phyloP scores from a whole-genome alignment of 768 basidiomycete species.

The Suillus spraguei region DNA sequence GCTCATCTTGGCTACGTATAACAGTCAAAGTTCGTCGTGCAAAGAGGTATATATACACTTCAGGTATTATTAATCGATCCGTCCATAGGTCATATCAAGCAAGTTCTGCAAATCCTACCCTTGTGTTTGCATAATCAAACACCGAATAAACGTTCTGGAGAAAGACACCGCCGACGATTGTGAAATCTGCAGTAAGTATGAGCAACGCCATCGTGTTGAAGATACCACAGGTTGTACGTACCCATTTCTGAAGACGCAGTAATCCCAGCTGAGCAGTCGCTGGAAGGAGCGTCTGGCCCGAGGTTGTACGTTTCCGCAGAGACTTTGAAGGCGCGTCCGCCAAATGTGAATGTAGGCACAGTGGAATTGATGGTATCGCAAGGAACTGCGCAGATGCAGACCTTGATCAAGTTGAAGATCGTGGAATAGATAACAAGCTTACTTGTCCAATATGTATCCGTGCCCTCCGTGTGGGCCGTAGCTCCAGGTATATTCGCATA shows the following conservation, averaged over 20 bases:
- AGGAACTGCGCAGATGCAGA: constrained; percentile 17
- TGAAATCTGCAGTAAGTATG: constrained; percentile 15
- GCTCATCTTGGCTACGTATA: not conserved
- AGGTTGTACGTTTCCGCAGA: constrained; percentile 38
- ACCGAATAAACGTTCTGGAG: constrained; percentile 26
- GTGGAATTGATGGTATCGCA: constrained; percentile 20
- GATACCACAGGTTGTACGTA: constrained; percentile 8
- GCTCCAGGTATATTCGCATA: constrained; percentile 28
- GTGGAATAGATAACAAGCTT: not conserved
- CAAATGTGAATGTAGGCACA: constrained; percentile 35
- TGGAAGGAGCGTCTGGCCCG: constrained; percentile 29
- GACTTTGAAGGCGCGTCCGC: constrained; percentile 36
- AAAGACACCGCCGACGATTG: constrained; percentile 33
- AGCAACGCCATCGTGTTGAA: not conserved
- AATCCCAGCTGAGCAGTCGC: constrained; percentile 36
- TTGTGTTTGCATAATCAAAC: constrained; percentile 30
- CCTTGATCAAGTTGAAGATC: not conserved
- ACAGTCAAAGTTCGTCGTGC: not conserved
- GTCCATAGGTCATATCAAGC: not conserved
- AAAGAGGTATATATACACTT: not conserved
- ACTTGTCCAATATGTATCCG: constrained; percentile 35
- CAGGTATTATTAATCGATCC: not conserved
- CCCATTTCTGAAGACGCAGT: constrained; percentile 14
- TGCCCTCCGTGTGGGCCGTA: constrained; percentile 14
- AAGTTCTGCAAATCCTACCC: constrained; percentile 41